Conservation (phyloP, 306 rosid genomes). For the Pyrus betulifolia region DNA sequence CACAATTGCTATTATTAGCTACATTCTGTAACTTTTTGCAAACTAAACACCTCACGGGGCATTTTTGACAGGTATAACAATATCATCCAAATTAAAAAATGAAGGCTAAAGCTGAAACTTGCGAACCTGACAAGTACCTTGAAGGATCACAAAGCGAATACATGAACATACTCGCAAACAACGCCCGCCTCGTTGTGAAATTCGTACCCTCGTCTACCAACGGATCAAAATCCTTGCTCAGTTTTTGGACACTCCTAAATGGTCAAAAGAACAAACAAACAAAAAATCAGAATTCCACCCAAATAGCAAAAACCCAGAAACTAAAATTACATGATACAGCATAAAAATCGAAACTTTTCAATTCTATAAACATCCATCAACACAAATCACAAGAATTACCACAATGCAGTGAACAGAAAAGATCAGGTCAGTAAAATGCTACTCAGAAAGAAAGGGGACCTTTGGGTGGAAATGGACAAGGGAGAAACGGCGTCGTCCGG, state of each 20-base stretch:
- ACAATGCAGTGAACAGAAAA: neutral
- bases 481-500: conserved; percentile 27
- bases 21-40: neutral
- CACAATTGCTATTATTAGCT: neutral
- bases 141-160: conserved; percentile 58
- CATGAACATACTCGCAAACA: conserved; percentile 61
- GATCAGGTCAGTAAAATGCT: neutral
- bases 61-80: neutral
- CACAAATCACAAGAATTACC: neutral
- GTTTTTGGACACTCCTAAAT: conserved; percentile 31
- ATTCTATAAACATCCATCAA: neutral
- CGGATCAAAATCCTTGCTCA: conserved; percentile 36
- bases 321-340: neutral
- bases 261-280: conserved; percentile 7
- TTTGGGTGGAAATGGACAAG: conserved; percentile 37
- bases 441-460: conserved; percentile 28
- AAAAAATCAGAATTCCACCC: neutral
- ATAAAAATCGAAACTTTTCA: neutral
- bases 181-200: conserved; percentile 52
- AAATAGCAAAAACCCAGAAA: conserved; percentile 5
- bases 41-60: neutral
- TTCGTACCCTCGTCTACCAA: conserved; percentile 19
- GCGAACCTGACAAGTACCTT: conserved; percentile 93
- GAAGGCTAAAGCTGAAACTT: conserved; percentile 36
- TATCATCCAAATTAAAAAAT: neutral